These are phyloP conservation scores for Tetragonia tetragonoides DNA, from an alignment of 148 eudicot genomes.

Conservation along the genomic window DNA sequence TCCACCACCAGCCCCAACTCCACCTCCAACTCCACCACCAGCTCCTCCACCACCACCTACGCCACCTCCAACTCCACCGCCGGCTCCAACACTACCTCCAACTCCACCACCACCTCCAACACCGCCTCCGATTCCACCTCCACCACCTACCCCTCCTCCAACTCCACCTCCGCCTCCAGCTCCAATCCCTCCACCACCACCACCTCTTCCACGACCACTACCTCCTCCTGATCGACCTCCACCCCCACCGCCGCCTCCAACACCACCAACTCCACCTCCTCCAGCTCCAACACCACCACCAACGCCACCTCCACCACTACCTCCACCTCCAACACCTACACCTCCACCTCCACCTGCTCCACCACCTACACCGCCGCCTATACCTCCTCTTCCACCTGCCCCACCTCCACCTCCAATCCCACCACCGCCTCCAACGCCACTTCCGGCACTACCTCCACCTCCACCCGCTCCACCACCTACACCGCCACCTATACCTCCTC, in stretches of 20 bases:
- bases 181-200: not conserved
- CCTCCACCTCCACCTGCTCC: not conserved
- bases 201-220: not conserved
- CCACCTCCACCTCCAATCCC: not conserved
- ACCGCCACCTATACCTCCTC: not conserved
- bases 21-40: not conserved
- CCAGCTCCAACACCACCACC: not conserved
- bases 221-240: not conserved
- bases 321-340: not conserved
- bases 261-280: not conserved
- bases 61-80: not conserved
- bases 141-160: not conserved
- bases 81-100: not conserved
- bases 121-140: not conserved
- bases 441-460: not conserved
- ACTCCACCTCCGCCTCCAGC: not conserved
- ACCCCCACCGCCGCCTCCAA: not conserved
- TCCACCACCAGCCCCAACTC: not conserved
- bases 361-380: not conserved
- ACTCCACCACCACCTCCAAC: not conserved
- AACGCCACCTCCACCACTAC: not conserved
- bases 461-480: not conserved
- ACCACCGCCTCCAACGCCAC: not conserved
- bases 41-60: not conserved
- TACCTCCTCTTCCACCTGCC: not conserved